Conservation (phyloP, 352 stramenopile species). For the Phytophthora kernoviae region DNA sequence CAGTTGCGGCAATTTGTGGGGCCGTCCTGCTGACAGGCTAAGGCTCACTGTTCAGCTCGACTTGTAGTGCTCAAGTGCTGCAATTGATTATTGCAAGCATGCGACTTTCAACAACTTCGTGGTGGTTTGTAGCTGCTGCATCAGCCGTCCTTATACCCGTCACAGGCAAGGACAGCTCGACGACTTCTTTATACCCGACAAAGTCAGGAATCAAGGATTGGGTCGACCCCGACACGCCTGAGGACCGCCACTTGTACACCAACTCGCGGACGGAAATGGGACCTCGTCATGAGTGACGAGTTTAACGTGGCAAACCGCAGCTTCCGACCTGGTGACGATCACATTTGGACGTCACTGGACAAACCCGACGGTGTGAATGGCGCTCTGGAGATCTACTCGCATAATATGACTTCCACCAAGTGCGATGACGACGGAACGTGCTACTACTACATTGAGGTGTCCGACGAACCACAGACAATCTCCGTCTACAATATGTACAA, state of each 20-base stretch:
- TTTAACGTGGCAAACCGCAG: constrained; percentile 85
- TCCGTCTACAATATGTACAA: constrained; percentile 63
- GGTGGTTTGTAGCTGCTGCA: background rate
- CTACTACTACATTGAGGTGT: constrained; percentile 64
- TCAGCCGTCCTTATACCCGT: constrained; percentile 3
- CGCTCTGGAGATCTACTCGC: constrained; percentile 93
- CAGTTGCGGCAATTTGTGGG: constrained; percentile 12
- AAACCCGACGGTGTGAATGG: constrained; percentile 95
- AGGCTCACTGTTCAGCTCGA: constrained; percentile 20
- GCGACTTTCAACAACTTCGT: constrained; percentile 9
- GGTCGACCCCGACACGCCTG: constrained; percentile 57
- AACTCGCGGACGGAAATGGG: constrained; percentile 46
- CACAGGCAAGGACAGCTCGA: constrained; percentile 18
- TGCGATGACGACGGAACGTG: constrained; percentile 55
- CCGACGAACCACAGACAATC: constrained; percentile 50
- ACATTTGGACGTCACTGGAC: constrained; percentile 92
- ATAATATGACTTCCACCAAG: constrained; percentile 75
- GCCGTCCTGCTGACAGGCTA: background rate
- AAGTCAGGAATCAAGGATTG: constrained; percentile 59
- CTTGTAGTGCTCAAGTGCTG: background rate
- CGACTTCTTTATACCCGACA: constrained; percentile 33
- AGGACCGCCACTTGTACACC: constrained; percentile 36
- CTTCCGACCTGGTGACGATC: constrained; percentile 92
- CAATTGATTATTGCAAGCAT: constrained; percentile 17
- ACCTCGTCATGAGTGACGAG: constrained; percentile 91